Base-by-base conservation (phyloP, 768 basidiomycete species). In the Myochromella boudieri region DNA sequence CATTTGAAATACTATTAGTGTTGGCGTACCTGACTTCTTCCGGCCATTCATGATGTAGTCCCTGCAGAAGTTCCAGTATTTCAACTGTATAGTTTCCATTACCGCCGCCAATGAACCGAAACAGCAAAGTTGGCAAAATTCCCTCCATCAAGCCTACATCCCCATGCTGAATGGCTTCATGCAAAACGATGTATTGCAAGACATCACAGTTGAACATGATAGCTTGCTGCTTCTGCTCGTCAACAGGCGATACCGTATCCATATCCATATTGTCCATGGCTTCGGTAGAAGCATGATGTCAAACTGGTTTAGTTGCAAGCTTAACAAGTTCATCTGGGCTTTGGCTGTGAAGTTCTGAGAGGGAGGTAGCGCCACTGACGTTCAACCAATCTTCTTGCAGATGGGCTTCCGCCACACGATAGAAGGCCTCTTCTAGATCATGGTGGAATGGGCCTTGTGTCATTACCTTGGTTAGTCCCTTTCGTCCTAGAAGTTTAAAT, bases 161-260 rank as follows among this genome's bases (percentile, higher is more conserved):
- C 12, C 75, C 71, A 3, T 42, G 26, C 28, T 52, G 56, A n/a
- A 74, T 70, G 0, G 71, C 68, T 3, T 64, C 37, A 18, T 63
- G 43, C 0, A 77, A 58, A 1, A 62, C 58, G 26, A 76, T 47
- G 43, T 71, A 75, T 3, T 60, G 58, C 0, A 77, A 55, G 0
- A 68, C 47, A 47, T 75, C 71, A 0, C 60, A 51, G 36, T 67
- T 68, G 54, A 60, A 71, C 65, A 68, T 61, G 1, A 67, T 61
- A 0, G 58, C 37, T n/a, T 72, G 66, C 0, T 26, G 29, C 0
- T 57, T 41, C 0, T 51, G 42, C n/a, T 60, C 11, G 4, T 56
- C 54, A 1, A 50, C 33, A 4, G 53, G 49, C 15, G 48, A 2
- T 60, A 40, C 9, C 50, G 9, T 53, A 24, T 2, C 51, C 46